Evolutionary conservation across 1,284 basidiomycete species (phyloP).

Genomic region (Kwoniella shivajii): DNA sequence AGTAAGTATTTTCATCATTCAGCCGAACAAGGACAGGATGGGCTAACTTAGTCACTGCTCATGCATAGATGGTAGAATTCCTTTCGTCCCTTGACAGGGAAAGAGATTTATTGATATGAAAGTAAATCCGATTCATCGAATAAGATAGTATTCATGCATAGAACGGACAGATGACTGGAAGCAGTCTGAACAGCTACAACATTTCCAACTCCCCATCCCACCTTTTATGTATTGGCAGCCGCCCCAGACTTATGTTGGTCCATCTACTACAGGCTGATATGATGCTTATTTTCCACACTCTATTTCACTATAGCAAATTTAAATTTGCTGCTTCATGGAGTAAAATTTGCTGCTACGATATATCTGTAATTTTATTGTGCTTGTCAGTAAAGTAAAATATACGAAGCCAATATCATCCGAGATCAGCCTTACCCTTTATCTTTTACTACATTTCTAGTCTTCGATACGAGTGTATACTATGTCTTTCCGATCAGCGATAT

Average conservation of each 20-base stretch:
- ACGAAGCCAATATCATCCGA: neutral
- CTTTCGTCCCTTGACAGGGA: conserved; percentile 28
- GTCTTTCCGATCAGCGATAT: neutral
- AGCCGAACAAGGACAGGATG: neutral
- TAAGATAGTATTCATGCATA: neutral
- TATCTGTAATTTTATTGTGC: conserved; percentile 24
- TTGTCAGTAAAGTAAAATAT: neutral
- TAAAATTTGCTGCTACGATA: conserved; percentile 34
- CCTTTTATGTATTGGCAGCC: too few relatives aligned
- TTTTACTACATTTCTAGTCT: conserved; percentile 49
- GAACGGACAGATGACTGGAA: neutral
- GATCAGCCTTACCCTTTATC: conserved; percentile 49
- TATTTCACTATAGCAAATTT: neutral
- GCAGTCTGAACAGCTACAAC: too few relatives aligned
- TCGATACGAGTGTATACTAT: conserved; percentile 50
- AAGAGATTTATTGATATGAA: neutral
- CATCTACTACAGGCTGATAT: neutral
- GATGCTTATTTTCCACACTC: neutral
- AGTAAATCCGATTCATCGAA: neutral
- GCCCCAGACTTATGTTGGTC: neutral
- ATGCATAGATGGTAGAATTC: conserved; percentile 62
- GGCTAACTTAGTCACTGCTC: neutral
- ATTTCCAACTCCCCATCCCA: too few relatives aligned
- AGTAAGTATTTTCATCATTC: conserved; percentile 58
- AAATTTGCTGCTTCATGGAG: neutral